Evolutionary conservation across 306 rosid genomes (phyloP).

Genomic region (Heteromeles arbutifolia): DNA sequence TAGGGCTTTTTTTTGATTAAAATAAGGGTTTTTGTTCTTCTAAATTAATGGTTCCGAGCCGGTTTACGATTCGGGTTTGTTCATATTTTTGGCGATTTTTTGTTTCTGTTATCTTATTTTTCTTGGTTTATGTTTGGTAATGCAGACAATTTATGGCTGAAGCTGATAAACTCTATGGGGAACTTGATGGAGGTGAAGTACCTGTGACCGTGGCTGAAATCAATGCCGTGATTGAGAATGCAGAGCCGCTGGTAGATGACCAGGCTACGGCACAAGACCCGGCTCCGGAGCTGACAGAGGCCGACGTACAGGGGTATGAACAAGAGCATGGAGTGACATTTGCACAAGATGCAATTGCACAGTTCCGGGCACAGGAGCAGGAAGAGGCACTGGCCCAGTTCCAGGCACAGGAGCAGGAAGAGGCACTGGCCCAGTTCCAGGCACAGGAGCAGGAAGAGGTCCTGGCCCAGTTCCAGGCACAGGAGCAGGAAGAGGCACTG

Average conservation of each 20-base stretch:
- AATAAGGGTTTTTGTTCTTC: background rate
- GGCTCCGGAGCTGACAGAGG: background rate
- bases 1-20: background rate
- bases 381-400: background rate
- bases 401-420: background rate
- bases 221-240: background rate
- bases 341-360: background rate
- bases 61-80: background rate
- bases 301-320: background rate
- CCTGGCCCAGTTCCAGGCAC: constrained; percentile 4
- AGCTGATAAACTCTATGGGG: constrained; percentile 38
- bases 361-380: background rate
- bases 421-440: background rate
- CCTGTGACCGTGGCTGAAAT: constrained; percentile 21
- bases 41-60: background rate
- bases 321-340: background rate
- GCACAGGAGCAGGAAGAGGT: constrained; percentile 13
- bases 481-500: constrained; percentile 1
- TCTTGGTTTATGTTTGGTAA: background rate
- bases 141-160: constrained; percentile 54
- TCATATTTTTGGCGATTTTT: background rate
- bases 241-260: background rate
- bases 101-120: background rate
- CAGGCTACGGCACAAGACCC: background rate
- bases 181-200: constrained; percentile 17